These are phyloP conservation scores for Termitomyces sp. DNA, from an alignment of 768 basidiomycete genomes.

Conservation along the genomic window DNA sequence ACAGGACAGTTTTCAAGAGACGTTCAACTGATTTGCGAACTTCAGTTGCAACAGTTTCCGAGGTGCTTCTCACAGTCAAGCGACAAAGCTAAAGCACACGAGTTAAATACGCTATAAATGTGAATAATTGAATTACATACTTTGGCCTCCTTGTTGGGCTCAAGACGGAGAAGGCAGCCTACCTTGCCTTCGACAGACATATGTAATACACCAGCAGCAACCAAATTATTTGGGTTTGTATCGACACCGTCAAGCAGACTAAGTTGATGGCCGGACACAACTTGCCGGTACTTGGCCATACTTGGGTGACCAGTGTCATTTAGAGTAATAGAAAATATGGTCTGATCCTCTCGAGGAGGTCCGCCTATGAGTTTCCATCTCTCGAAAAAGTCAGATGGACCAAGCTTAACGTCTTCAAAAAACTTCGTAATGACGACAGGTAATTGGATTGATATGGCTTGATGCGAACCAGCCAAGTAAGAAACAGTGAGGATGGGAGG, in stretches of 20 bases:
- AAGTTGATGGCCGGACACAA: constrained; percentile 74
- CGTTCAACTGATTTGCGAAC: constrained; percentile 54
- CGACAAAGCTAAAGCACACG: constrained; percentile 68
- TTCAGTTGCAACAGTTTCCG: constrained; percentile 79
- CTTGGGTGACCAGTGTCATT: constrained; percentile 70
- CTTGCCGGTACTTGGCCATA: constrained; percentile 61
- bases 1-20: constrained; percentile 30
- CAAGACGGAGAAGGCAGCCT: constrained; percentile 87
- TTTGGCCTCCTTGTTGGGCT: constrained; percentile 96
- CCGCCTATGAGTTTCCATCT: constrained; percentile 98
- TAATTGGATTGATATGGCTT: constrained; percentile 75
- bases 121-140: constrained; percentile 33
- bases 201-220: constrained; percentile 94
- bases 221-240: constrained; percentile 90
- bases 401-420: constrained; percentile 87
- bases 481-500: constrained; percentile 83
- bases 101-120: neutral
- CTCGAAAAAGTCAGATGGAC: constrained; percentile 87
- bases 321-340: constrained; percentile 76
- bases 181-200: constrained; percentile 91
- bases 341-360: constrained; percentile 86
- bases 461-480: constrained; percentile 89
- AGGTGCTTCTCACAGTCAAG: constrained; percentile 91
- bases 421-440: constrained; percentile 91
- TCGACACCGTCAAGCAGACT: constrained; percentile 82